Percentiles rank a stretch among this genome's conserved stretches.
Evolutionary conservation across 2,329 filamentous ascomycete species (phyloP).

Genomic region (Botrytis galanthina): DNA sequence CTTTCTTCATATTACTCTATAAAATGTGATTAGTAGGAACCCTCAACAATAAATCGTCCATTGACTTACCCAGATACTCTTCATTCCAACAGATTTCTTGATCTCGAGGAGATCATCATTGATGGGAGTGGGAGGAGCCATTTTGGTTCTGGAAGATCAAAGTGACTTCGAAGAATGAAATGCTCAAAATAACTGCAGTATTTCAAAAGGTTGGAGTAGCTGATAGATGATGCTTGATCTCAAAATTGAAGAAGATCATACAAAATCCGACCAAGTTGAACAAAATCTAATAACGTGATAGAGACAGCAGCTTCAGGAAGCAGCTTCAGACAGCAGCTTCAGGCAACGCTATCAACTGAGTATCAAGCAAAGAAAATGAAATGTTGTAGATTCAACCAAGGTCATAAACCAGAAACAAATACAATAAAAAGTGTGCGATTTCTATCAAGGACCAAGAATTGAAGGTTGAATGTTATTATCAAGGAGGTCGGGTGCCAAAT

Average conservation of each 20-base stretch:
- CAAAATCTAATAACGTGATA: neutral
- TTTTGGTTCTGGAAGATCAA: neutral
- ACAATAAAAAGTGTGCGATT: neutral
- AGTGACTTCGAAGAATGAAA: neutral
- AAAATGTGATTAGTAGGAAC: neutral
- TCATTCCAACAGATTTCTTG: neutral
- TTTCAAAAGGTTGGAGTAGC: neutral
- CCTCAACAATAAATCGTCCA: fast-evolving
- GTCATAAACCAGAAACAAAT: no score
- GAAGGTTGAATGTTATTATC: neutral
- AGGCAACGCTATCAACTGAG: neutral
- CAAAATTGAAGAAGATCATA: no score
- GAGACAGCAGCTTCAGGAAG: neutral
- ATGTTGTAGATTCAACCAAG: neutral
- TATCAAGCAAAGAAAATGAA: neutral
- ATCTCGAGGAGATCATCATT: neutral
- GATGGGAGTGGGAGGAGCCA: neutral
- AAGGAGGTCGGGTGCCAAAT: neutral
- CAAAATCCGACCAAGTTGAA: neutral
- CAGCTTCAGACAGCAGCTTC: no score
- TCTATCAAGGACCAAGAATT: neutral
- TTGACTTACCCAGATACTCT: neutral
- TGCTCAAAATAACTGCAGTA: neutral
- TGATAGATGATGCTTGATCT: neutral
- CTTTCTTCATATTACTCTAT: neutral